A percentile compares a stretch with the other conserved stretches of the same genome.
Evolutionary conservation across 306 rosid genomes (phyloP).

Genomic region (Cicer bijugum): DNA sequence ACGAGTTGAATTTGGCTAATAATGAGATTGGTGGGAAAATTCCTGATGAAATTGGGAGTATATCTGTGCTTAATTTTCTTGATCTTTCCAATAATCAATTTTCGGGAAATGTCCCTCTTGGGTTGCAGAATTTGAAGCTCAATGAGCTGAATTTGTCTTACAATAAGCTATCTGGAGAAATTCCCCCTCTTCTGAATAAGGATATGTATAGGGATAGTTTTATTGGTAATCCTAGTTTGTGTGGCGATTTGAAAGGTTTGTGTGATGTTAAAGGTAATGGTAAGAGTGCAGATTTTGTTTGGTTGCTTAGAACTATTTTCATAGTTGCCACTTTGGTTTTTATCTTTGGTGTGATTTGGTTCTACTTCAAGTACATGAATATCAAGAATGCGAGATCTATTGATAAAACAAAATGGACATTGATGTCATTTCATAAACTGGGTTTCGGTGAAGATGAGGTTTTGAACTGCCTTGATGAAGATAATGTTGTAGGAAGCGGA

Average conservation of each 20-base stretch:
- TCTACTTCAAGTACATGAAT: slow-evolving; percentile 69
- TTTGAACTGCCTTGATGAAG: slow-evolving; percentile 83
- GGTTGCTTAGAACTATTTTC: slow-evolving; percentile 72
- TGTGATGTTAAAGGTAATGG: slow-evolving; percentile 51
- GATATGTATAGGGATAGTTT: slow-evolving; percentile 71
- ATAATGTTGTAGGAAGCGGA: slow-evolving; percentile 84
- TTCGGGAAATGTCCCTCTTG: slow-evolving; percentile 67
- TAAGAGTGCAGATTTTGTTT: slow-evolving; percentile 51
- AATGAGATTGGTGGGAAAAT: slow-evolving; percentile 70
- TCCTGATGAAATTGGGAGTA: slow-evolving; percentile 65
- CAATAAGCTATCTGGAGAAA: slow-evolving; percentile 67
- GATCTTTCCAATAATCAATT: slow-evolving; percentile 75
- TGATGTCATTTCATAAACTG: slow-evolving; percentile 95
- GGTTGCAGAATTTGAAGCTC: slow-evolving; percentile 77
- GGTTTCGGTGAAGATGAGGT: slow-evolving; percentile 88
- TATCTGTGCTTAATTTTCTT: slow-evolving; percentile 73
- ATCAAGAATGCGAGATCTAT: slow-evolving; percentile 57
- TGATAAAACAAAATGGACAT: slow-evolving; percentile 80
- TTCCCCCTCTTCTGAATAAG: slow-evolving; percentile 72
- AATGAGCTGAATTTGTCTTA: slow-evolving; percentile 74
- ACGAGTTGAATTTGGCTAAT: slow-evolving; percentile 74
- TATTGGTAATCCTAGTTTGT: slow-evolving; percentile 80
- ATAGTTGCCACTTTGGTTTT: slow-evolving; percentile 62
- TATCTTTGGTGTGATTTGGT: slow-evolving; percentile 68
- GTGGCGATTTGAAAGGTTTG: slow-evolving; percentile 62